These are phyloP conservation scores for Areca catechu DNA, from an alignment of 176 grass and related monocot genomes.

Conservation along the genomic window DNA sequence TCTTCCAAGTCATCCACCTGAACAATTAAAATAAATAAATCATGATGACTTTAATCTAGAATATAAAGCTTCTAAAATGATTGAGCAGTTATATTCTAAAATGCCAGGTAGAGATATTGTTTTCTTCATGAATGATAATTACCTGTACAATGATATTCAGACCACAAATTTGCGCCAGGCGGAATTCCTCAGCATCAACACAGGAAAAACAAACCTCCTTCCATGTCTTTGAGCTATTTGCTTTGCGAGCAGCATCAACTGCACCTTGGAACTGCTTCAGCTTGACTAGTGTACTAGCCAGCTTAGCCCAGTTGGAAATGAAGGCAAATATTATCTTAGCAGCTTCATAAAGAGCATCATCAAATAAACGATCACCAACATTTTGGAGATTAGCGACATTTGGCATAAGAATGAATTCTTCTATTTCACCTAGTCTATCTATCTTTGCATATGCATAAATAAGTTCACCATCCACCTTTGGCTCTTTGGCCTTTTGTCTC, in stretches of 20 bases:
- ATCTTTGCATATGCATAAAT: slow-evolving; percentile 98
- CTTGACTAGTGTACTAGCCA: slow-evolving; percentile 82
- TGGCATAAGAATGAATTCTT: slow-evolving; percentile 94
- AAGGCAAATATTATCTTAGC: slow-evolving; percentile 97
- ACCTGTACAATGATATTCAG: slow-evolving; percentile 94
- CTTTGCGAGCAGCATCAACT: slow-evolving; percentile 95
- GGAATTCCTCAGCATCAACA: slow-evolving; percentile 95
- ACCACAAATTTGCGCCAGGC: slow-evolving; percentile 90
- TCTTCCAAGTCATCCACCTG: slow-evolving; percentile 43
- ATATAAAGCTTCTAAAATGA: no score
- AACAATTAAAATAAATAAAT: not conserved
- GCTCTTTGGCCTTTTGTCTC: slow-evolving; percentile 69
- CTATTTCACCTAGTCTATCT: slow-evolving; percentile 75
- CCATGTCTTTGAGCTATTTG: slow-evolving; percentile 90
- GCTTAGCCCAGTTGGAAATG: slow-evolving; percentile 96
- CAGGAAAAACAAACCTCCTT: slow-evolving; percentile 97
- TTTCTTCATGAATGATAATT: not conserved
- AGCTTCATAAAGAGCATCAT: slow-evolving; percentile 92
- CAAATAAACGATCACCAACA: slow-evolving; percentile 82
- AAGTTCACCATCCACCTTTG: slow-evolving; percentile 79
- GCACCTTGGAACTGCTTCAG: slow-evolving; percentile 95
- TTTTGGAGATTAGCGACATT: slow-evolving; percentile 97
- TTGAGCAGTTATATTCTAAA: no score
- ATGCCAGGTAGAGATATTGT: no score
- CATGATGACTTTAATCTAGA: no score